A percentile compares a stretch with the other conserved stretches of the same genome.
Evolutionary conservation across 1,139 yeast genomes (phyloP).

Genomic region (Yamadazyma sp.): DNA sequence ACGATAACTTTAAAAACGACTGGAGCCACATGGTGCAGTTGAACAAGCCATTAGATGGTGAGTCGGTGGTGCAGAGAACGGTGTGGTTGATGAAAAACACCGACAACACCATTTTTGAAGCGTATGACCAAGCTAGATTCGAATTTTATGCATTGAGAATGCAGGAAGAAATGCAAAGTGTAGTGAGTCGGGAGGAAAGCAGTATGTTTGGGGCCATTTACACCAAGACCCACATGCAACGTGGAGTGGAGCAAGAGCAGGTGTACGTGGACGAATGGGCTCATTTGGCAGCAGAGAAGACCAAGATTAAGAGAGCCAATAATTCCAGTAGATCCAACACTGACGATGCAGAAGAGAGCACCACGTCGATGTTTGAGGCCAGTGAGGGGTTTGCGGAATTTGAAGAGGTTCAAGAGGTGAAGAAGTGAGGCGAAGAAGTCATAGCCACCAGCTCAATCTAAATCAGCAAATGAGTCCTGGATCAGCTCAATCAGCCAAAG

Average conservation of each 20-base stretch:
- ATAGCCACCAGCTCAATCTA: no score
- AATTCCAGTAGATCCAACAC: constrained; percentile 29
- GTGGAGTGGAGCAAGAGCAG: constrained; percentile 74
- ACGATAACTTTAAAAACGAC: constrained; percentile 51
- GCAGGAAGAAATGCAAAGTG: constrained; percentile 74
- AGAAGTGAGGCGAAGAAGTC: no score
- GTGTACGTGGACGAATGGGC: constrained; percentile 72
- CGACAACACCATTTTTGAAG: constrained; percentile 42
- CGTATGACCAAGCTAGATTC: constrained; percentile 82
- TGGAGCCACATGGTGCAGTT: constrained; percentile 81
- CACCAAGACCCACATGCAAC: constrained; percentile 58
- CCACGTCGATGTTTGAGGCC: constrained; percentile 32
- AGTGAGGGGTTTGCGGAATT: constrained; percentile 8
- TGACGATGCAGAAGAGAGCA: constrained; percentile 24
- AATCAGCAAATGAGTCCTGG: no score
- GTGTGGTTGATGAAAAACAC: constrained; percentile 57
- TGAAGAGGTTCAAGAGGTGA: constrained; percentile 7
- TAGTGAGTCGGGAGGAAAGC: constrained; percentile 81
- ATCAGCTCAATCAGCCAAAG: no score
- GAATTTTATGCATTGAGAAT: constrained; percentile 87
- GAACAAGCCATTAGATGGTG: constrained; percentile 81
- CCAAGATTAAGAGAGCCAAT: constrained; percentile 48
- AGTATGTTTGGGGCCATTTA: constrained; percentile 81
- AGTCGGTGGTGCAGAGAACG: constrained; percentile 90
- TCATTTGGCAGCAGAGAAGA: constrained; percentile 60